These are phyloP conservation scores for Phytopythium mirpurense DNA, from an alignment of 352 stramenopile species.

Conservation along the genomic window DNA sequence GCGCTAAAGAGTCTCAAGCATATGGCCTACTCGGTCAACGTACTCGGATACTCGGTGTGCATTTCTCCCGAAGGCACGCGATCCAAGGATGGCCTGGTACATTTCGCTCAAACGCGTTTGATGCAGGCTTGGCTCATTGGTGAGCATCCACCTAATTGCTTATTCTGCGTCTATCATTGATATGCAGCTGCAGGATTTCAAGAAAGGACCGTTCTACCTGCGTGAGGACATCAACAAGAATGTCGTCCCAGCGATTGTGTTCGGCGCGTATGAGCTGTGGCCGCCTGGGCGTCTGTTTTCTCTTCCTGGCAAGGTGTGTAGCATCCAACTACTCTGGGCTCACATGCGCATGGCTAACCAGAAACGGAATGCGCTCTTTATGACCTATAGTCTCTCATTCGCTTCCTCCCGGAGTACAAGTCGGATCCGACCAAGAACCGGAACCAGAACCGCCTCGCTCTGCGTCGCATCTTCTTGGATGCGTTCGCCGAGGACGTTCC, in stretches of 20 bases:
- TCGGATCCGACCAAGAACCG: constrained; percentile 61
- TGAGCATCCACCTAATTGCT: too few relatives aligned
- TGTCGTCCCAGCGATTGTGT: constrained; percentile 68
- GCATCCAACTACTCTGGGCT: not conserved
- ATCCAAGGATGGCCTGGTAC: constrained; percentile 72
- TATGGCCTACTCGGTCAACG: constrained; percentile 61
- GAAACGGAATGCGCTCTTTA: not conserved
- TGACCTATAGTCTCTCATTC: constrained; percentile 43
- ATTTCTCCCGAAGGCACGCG: constrained; percentile 84
- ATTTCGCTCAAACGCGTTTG: too few relatives aligned
- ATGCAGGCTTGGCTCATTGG: too few relatives aligned
- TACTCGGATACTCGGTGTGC: constrained; percentile 64
- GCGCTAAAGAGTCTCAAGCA: constrained; percentile 69
- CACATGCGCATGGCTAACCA: not conserved
- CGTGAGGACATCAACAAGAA: constrained; percentile 82
- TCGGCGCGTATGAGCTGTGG: constrained; percentile 81
- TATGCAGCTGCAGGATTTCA: constrained; percentile 77
- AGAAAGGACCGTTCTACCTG: constrained; percentile 85
- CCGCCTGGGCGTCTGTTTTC: constrained; percentile 67
- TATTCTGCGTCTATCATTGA: not conserved
- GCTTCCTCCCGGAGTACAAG: constrained; percentile 71
- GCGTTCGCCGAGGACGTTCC: constrained; percentile 70
- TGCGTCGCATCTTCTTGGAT: constrained; percentile 76
- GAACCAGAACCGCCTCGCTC: constrained; percentile 75
- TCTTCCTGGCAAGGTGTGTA: constrained; percentile 56